A percentile compares a stretch with the other conserved stretches of the same genome.
Evolutionary conservation across 257 asterid species (phyloP).

Genomic region (Solanum corneliomulleri): DNA sequence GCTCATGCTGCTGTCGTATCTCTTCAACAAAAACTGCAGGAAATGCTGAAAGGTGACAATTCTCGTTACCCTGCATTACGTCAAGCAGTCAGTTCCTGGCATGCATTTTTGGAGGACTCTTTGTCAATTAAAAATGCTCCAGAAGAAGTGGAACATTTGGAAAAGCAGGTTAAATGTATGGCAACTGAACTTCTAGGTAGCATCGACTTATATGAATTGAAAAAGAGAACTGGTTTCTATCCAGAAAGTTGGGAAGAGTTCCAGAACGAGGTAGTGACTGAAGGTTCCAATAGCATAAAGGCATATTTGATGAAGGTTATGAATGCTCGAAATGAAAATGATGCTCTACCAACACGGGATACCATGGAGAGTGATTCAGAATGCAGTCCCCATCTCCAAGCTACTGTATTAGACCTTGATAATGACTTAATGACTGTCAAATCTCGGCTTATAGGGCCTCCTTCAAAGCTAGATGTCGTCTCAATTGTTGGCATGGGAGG

Average conservation of each 20-base stretch:
- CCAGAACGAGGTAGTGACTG: background rate
- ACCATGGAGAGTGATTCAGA: background rate
- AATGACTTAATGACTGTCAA: background rate
- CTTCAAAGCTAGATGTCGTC: background rate
- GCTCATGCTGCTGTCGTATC: background rate
- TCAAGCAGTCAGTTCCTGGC: background rate
- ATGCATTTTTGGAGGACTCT: background rate
- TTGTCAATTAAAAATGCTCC: background rate
- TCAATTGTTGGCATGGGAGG: background rate
- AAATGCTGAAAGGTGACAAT: background rate
- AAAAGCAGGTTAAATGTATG: background rate
- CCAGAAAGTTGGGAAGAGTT: background rate
- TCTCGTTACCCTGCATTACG: background rate
- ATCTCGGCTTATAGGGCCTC: background rate
- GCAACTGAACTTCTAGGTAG: background rate
- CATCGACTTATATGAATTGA: background rate
- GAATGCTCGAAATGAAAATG: background rate
- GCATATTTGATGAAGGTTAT: background rate
- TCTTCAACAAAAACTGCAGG: background rate
- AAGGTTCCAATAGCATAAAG: background rate
- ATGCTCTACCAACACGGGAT: background rate
- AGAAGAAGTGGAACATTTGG: background rate
- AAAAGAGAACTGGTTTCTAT: background rate
- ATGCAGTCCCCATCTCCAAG: background rate
- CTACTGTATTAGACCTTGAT: background rate